Evolutionary conservation across 768 basidiomycete genomes (phyloP).

Genomic region (Podaxis sp.): DNA sequence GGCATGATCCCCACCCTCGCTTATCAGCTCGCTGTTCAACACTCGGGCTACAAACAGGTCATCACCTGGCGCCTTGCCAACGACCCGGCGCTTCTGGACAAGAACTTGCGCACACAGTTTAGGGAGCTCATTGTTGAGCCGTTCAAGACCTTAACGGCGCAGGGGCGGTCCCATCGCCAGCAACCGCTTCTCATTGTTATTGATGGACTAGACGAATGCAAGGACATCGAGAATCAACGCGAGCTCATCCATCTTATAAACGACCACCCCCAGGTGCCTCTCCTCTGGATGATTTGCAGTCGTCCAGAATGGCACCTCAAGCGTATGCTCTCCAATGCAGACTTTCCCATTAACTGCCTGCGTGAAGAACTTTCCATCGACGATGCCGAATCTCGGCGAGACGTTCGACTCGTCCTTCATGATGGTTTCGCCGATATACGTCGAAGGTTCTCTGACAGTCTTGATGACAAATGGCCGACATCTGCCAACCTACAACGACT

Average conservation of each 20-base stretch:
- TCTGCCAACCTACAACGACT: background rate
- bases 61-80: background rate
- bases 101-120: background rate
- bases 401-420: background rate
- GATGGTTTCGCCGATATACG: background rate
- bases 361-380: background rate
- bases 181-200: background rate
- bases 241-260: background rate
- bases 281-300: background rate
- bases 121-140: background rate
- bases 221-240: background rate
- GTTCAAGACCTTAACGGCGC: background rate
- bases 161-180: background rate
- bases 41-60: background rate
- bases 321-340: background rate
- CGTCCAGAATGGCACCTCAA: background rate
- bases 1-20: background rate
- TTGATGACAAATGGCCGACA: background rate
- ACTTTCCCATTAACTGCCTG: background rate
- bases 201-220: background rate
- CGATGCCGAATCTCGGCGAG: background rate
- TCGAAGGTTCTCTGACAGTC: background rate
- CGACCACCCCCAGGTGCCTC: background rate
- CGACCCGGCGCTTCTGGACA: background rate
- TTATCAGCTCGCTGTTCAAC: background rate